Base-by-base conservation (phyloP, 2,329 filamentous ascomycete genomes). In the Magnaporthales sp. region DNA sequence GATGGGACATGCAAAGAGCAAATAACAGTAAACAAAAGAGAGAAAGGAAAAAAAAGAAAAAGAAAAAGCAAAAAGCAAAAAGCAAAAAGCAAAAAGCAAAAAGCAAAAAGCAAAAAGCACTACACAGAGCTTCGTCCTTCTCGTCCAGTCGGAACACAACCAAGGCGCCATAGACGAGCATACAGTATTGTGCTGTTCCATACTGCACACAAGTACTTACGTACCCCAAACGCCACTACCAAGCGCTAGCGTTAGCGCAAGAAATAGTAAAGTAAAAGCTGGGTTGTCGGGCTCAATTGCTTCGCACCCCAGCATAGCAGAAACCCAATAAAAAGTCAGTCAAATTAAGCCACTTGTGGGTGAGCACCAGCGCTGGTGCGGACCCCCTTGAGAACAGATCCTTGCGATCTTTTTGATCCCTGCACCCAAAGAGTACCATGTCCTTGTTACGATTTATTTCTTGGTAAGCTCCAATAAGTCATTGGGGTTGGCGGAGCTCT, bases 51-150 rank as follows among this genome's bases (percentile, higher is more conserved):
- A 15, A 51, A 30, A 46, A 30, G 9, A 51, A 24, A 22, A 29
- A 30, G 30, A 65, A 65, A 58, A 54, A 32, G n/a, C n/a, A 22
- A 64, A 54, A 64, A 22, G 46, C n/a, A n/a, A 62, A 65, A 51
- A 4, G 31, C 62, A 10, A 27, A 15, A 51, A 30, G 27, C n/a
- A 4, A 51, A 24, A 22, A 29, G n/a, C 29, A 65, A 65, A 58
- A 54, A 32, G n/a, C n/a, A 22, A 64, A 54, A 64, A 22, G 46
- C n/a, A 64, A 51, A 62, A 32, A 29, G n/a, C 15, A 58, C 26
- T 7, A 58, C 13, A 9, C 29, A 60, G 8, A 60, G 56, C 22
- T 60, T 22, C 22, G n/a, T 60, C 56, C 22, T 27, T 6, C 10
- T 26, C n/a, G 8, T 46, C 38, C 38, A 46, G 38, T 46, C 38